Base-by-base conservation (phyloP, 805 yeast species). In the Kodamaea jinghongensis region DNA sequence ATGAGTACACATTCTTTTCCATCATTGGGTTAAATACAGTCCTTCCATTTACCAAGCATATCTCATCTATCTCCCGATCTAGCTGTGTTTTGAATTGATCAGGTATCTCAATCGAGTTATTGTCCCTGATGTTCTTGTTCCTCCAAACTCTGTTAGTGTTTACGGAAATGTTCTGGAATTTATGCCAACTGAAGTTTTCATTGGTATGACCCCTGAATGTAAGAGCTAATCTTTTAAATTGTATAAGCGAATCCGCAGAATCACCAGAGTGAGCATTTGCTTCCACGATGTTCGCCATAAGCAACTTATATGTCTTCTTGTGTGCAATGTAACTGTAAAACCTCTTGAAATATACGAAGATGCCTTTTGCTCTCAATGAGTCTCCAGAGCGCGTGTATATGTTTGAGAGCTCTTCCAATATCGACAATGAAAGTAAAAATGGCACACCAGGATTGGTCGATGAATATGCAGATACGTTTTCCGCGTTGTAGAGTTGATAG, bases 251-350 rank as follows among this genome's bases (percentile, higher is more conserved):
- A 2, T 47, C 39, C 8, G 38, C 32, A 4, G 57, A 33, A 34
- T 58, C 51, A 0, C 55, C 58, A 4, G 41, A 31, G 11, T 39
- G 31, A 23, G 68, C 51, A 32, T 54, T 52, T 1, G 65, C 51
- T 47, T 69, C 73, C 15, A 68, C 63, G 13, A 54, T 39, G 2
- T 55, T 43, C 2, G 63, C 49, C 13, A 47, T 44, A 13, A 69
- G 46, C 2, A 58, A 33, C 41, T 61, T 61, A 45, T 56, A 67
- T 2, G 54, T 53, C 4, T 32, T 39, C 28, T 53, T 42, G 45
- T 67, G 65, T 20, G 63, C 56, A 13, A 51, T 43, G 34, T 57
- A 56, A 1, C 71, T 67, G 48, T 63, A 69, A 42, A 58, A 68
- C 26, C 70, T 48, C 46, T 60, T 61, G 50, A 67, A 67, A 43